Evolutionary conservation across 2,329 filamentous ascomycete genomes (phyloP), one percentile per base, ranked within the genome.

Genomic region (Pleoardoris graminearum): DNA sequence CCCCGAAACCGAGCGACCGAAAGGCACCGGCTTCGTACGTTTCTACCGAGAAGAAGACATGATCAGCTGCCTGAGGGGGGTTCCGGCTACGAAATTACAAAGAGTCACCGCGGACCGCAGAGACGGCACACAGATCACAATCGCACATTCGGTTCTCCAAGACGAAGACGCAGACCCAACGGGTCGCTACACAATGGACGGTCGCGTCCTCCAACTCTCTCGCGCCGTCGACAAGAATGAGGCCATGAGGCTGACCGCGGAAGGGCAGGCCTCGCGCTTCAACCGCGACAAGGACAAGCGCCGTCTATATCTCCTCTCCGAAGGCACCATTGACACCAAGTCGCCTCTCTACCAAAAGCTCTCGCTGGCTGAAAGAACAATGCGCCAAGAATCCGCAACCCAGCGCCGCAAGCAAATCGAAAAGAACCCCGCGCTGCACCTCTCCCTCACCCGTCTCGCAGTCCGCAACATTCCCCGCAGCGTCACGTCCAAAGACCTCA

Each of bases 21-120:
- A 89, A 42, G 94, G 94, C 22, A 97, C 93, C 27, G 94, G 88
- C 3, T 99, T 99, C 67, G 93, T 97, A 25, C 96, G 91, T 76
- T 99, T 99, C 76, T 87, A 87, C 75, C 86, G 88, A 44, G 77
- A 80, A 32, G 84, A 88, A 17, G 90, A 96, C 67, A 90, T 87
- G 59, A 85, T 87, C 68, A 73, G 80, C 17, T 97, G 94, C 69
- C 79, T 97, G 56, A 87, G 85, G 59, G 81, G 79, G 12, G 89
- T 91, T 1, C 94, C 94, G 0, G 61, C 62, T 11, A 62, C 64
- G 29, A 68, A 76, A 65, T 57, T 77, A 67, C 65, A 72, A 67
- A 59, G 63, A 45, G 68, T 65, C 57, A 69, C 68, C 10, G 54
- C 67, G 5, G 66, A 71, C 44, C 67, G 68, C 53, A 69, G 71